Evolutionary conservation across 306 rosid genomes (phyloP), one percentile per base, ranked within the genome.

Genomic region (Luffa acutangula): DNA sequence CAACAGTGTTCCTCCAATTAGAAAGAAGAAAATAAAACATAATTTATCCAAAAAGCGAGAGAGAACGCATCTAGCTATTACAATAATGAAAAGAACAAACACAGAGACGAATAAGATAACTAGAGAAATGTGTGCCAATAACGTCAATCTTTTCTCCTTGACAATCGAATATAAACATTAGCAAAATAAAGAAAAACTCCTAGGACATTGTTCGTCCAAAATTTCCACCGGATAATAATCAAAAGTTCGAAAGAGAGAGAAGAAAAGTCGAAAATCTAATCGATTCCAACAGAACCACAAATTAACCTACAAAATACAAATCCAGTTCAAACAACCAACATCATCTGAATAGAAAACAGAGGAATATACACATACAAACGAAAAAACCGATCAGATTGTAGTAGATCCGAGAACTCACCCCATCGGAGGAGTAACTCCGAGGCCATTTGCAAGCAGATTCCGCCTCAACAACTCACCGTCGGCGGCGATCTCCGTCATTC

Each of bases 361-460:
- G 49, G 49, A 5, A 17, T 45, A 76, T 69, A 48, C 54, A 34
- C 1, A 37, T 76, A 42, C 42, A 10, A 48, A 43, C 37, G 25
- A 18, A 52, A 52, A 41, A 11, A 4, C 75, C 37, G 9, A n/a
- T 43, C 4, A 43, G 52, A 70, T n/a, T 70, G 13, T 1, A 9
- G 0, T 1, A 46, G 57, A 46, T 46, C 21, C 42, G 14, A 15
- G 75, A 45, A 65, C 83, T 75, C 79, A 94, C 98, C 98, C 97
- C 97, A 92, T 90, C 65, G 97, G 98, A 90, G 98, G 98, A 86
- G 97, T 91, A 73, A 1, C 48, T 31, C 79, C 96, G 75, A 95
- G 93, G 49, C 97, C 96, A 87, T 95, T 92, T 21, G 96, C 89
- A 70, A 95, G 92, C 33, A 95, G 86, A 83, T 85, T 91, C 75